Base-by-base conservation (phyloP, 805 yeast species). In the Hyphopichia homilentoma region DNA sequence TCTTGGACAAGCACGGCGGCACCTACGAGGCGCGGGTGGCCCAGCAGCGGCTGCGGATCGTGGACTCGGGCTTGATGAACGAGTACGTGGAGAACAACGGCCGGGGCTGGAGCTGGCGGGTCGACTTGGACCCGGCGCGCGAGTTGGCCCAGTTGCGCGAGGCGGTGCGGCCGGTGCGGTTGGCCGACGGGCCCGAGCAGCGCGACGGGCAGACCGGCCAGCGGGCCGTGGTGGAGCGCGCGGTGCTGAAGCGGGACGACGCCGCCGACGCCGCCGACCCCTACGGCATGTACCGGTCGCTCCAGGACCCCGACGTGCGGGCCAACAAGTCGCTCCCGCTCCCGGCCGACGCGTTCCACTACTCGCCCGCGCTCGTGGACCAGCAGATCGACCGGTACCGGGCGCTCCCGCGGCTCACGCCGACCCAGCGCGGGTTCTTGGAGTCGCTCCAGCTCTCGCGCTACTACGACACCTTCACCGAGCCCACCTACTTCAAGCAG, bases 401-500 rank as follows among this genome's bases (percentile, higher is more conserved):
- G 23, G 14, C 29, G 18, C 15, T 16, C 16, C 16, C 13, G 20
- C 17, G 13, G 17, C 21, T 30, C 9, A 27, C 9, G 12, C 23
- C 11, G 12, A 27, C 22, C 3, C 29, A 16, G 5, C n/a, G 27
- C 6, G 18, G 28, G 6, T 33, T 27, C 13, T 20, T 21, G n/a
- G 27, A 23, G 7, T 27, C 24, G 16, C 28, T 22, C 13, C n/a
- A 16, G 13, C 12, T 13, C 17, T 21, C 32, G 15, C 16, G 12
- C 7, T 9, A 12, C 6, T 48, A 41, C 26, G 35, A 42, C 16
- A 38, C 50, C 3, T 34, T 33, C 17, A 43, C 44, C 21, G 59
- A 68, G 23, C 48, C 57, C 4, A 60, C 66, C 26, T 62, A 68
- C 32, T 70, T 70, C 49, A 52, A 52, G 29, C 47, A 51, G 58